A percentile compares a stretch with the other conserved stretches of the same genome.
phyloP scores from a whole-genome alignment of 441 rosid genomes.

The Brassica balearica region DNA sequence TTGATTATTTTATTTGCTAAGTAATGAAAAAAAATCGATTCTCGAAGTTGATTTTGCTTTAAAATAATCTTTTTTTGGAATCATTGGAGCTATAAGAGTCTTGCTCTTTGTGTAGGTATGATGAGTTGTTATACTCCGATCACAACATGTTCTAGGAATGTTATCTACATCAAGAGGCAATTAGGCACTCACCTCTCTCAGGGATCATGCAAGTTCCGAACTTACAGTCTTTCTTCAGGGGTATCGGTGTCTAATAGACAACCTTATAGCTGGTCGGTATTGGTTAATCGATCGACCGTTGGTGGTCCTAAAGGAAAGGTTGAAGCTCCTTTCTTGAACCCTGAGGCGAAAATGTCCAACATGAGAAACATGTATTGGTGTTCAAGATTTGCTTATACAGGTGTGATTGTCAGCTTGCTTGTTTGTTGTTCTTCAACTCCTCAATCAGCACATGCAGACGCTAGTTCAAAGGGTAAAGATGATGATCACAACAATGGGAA shows the following conservation, averaged over 20 bases:
- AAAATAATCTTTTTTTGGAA: neutral
- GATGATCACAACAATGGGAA: conserved; percentile 63
- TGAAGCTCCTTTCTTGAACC: conserved; percentile 55
- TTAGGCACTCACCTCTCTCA: conserved; percentile 51
- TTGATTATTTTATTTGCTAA: neutral
- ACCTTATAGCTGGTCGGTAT: conserved; percentile 50
- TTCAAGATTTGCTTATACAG: conserved; percentile 54
- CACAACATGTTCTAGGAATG: conserved; percentile 62
- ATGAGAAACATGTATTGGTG: conserved; percentile 52
- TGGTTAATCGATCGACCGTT: conserved; percentile 47
- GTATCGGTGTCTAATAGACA: conserved; percentile 51
- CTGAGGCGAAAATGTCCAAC: conserved; percentile 47
- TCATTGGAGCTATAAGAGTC: conserved; percentile 8
- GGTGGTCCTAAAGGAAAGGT: conserved; percentile 48
- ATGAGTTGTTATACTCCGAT: conserved; percentile 53
- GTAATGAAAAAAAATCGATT: neutral
- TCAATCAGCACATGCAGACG: conserved; percentile 67
- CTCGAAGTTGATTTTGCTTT: neutral
- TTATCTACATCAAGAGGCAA: conserved; percentile 49
- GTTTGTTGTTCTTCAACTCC: conserved; percentile 70
- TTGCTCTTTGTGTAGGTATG: conserved; percentile 45
- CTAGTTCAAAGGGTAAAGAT: conserved; percentile 47
- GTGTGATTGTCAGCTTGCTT: conserved; percentile 65
- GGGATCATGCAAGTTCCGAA: conserved; percentile 51
- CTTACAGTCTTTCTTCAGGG: conserved; percentile 44